These are phyloP conservation scores for Stagonosporopsis chrysanthemi DNA, from an alignment of 2,329 filamentous ascomycete genomes.

Conservation along the genomic window DNA sequence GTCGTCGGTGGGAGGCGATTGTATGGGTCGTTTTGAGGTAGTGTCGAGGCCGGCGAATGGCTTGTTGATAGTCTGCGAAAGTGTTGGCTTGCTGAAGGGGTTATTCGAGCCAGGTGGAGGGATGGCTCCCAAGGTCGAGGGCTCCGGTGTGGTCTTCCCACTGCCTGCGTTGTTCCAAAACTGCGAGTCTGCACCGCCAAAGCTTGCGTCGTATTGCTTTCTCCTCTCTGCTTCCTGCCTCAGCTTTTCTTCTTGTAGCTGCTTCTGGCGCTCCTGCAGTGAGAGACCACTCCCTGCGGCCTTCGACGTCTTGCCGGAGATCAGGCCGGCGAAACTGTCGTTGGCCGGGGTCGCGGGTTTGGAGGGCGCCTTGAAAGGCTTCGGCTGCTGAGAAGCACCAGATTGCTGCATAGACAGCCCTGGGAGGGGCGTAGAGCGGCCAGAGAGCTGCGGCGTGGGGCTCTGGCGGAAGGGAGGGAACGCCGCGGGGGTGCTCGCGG, in stretches of 20 bases:
- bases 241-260: constrained; percentile 78
- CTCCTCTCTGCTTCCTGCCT: constrained; percentile 77
- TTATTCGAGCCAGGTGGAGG: constrained; percentile 32
- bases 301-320: constrained; percentile 66
- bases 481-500: constrained; percentile 38
- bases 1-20: constrained; percentile 58
- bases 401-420: constrained; percentile 50
- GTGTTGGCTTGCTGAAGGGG: constrained; percentile 33
- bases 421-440: constrained; percentile 49
- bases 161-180: constrained; percentile 78
- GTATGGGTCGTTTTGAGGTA: constrained; percentile 37
- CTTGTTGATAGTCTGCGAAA: constrained; percentile 49
- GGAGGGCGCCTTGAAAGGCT: constrained; percentile 55
- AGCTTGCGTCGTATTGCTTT: constrained; percentile 76
- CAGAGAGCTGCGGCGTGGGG: constrained; percentile 51
- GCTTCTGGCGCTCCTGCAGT: constrained; percentile 69
- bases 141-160: constrained; percentile 57
- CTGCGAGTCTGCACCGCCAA: constrained; percentile 70
- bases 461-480: constrained; percentile 48
- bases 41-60: constrained; percentile 49
- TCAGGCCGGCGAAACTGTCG: constrained; percentile 81
- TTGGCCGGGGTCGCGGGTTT: constrained; percentile 61
- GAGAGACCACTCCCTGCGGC: constrained; percentile 74
- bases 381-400: constrained; percentile 46
- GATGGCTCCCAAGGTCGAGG: constrained; percentile 39